Evolutionary conservation across 2,329 filamentous ascomycete genomes (phyloP).

Genomic region (Xylariaceae sp.): DNA sequence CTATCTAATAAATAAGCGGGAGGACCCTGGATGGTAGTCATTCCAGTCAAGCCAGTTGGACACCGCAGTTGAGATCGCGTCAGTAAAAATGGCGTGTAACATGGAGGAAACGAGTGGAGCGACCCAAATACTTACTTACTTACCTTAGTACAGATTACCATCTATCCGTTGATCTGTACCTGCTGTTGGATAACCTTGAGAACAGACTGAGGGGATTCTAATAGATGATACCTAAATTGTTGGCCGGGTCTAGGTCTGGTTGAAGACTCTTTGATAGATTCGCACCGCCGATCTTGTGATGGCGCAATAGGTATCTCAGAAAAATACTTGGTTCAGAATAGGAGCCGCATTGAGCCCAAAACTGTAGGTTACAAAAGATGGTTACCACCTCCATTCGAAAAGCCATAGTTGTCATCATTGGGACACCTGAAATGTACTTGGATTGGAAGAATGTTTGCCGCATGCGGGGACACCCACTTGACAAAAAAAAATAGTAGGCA

Average conservation of each 20-base stretch:
- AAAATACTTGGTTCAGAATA: background rate
- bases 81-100: background rate
- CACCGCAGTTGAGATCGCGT: conserved; percentile 13
- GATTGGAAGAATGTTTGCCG: background rate
- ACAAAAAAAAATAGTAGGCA: too few relatives aligned
- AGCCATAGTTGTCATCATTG: background rate
- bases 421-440: background rate
- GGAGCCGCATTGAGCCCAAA: too few relatives aligned
- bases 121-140: too few relatives aligned
- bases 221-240: conserved; percentile 7
- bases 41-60: conserved; percentile 5
- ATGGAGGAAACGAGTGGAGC: conserved; percentile 4
- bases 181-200: too few relatives aligned
- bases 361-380: too few relatives aligned
- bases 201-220: too few relatives aligned
- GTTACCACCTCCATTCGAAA: too few relatives aligned
- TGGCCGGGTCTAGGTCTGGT: background rate
- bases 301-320: background rate
- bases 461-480: background rate
- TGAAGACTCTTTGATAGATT: background rate
- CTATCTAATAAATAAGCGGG: conserved; percentile 18
- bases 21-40: conserved; percentile 25
- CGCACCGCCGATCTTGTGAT: background rate
- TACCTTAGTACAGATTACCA: too few relatives aligned
- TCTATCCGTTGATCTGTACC: too few relatives aligned